phyloP scores from a whole-genome alignment of 2,329 filamentous ascomycete genomes.

The Basipetospora chlamydospora region DNA sequence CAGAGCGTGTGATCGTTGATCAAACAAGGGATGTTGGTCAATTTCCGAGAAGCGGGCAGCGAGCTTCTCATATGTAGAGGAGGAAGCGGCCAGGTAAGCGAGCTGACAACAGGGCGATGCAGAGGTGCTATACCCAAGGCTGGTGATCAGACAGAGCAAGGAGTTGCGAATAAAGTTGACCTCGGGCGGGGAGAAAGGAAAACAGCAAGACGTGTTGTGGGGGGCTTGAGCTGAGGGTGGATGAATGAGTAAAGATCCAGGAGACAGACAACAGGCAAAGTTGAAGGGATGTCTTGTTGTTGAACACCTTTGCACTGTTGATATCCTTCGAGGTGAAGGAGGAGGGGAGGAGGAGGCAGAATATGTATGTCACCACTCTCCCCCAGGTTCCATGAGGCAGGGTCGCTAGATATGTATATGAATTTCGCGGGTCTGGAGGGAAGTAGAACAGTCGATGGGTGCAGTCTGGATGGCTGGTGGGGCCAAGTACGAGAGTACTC shows the following conservation, averaged over 20 bases:
- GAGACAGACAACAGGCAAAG: slow-evolving; percentile 1
- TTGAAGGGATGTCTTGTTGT: neutral
- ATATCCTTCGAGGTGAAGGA: slow-evolving; percentile 8
- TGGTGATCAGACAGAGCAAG: slow-evolving; percentile 4
- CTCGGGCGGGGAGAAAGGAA: neutral
- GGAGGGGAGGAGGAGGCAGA: slow-evolving; percentile 2
- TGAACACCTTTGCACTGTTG: slow-evolving; percentile 2
- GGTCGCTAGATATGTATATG: slow-evolving; percentile 20
- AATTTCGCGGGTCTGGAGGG: slow-evolving; percentile 18
- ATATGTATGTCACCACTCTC: slow-evolving; percentile 10
- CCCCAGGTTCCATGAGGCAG: slow-evolving; percentile 13
- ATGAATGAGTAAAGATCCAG: neutral
- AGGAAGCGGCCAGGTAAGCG: no score
- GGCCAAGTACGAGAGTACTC: no score
- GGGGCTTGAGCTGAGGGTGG: neutral
- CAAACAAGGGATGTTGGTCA: slow-evolving; percentile 4
- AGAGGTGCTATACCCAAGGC: slow-evolving; percentile 1
- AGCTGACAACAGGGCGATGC: no score
- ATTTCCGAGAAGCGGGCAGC: neutral
- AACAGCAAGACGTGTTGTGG: no score
- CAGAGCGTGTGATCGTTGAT: slow-evolving; percentile 5
- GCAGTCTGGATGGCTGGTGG: slow-evolving; percentile 11
- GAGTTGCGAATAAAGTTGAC: slow-evolving; percentile 2
- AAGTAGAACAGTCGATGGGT: neutral
- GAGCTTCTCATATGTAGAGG: neutral